Base-by-base conservation (phyloP, 2,329 filamentous ascomycete genomes). In the Neophaeococcomyces aloes region DNA sequence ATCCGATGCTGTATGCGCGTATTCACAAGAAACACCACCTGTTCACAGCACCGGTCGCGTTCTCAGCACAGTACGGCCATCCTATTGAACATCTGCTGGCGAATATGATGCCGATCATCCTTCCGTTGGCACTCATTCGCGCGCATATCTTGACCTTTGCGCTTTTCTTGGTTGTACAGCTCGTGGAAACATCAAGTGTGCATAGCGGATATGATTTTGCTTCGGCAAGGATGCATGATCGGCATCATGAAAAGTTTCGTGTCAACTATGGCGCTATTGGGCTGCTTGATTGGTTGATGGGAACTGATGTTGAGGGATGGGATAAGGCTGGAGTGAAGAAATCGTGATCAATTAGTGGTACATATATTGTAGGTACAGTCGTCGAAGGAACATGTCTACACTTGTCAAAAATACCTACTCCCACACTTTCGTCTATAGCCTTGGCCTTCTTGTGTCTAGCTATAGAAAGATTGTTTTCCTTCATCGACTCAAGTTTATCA, bases 1-100 rank as follows among this genome's bases (percentile, higher is more conserved):
- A 61, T 4, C 70, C 66, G 0, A 56, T 49, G 4, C 55, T 75
- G 4, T 78, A 77, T 60, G 57, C 57, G 8, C 58, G 58, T 25
- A 66, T 78, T 46, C 75, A 78, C 61, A 76, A 76, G 50, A 61
- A 61, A 17, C 75, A 78, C 52, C 75, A 78, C 59, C 61, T 61
- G 18, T 78, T 76, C 60, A 72, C 67, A 0, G 71, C 74, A 1
- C 74, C 74, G 0, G 67, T 78, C 2, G 68, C 71, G 0, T 62
- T 77, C 4, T 65, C 74, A 0, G 71, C 74, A 2, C 70, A 77
- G 50, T 78, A 74, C 50, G 72, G 72, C 0, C 74, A 76, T 50
- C 73, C 73, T 0, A 46, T 71, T n/a, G 75, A 78, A 57, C 72
- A 76, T 51, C 47, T 78, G 2, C 44, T 74, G 8, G 70, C 73